phyloP scores from a whole-genome alignment of 2,329 filamentous ascomycete species.

The Fusarium clavum region DNA sequence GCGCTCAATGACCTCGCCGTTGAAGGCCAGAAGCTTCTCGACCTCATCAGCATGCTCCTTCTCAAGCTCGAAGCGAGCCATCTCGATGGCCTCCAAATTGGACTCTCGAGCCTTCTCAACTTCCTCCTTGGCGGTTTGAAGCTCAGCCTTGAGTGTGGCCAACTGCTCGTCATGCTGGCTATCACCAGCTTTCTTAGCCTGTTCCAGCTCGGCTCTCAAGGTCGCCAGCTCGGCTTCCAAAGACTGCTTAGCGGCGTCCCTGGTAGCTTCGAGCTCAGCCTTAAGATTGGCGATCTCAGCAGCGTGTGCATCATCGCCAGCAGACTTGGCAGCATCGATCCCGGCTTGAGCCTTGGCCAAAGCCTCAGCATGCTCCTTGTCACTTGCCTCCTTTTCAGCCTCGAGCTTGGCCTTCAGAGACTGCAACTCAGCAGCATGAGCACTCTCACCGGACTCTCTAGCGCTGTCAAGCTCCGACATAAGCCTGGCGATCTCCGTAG shows the following conservation, averaged over 20 bases:
- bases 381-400: constrained; percentile 57
- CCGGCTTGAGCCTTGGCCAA: constrained; percentile 50
- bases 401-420: constrained; percentile 58
- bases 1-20: constrained; percentile 56
- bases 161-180: constrained; percentile 52
- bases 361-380: constrained; percentile 48
- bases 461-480: constrained; percentile 48
- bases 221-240: constrained; percentile 54
- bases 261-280: constrained; percentile 47
- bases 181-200: constrained; percentile 56
- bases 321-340: constrained; percentile 49
- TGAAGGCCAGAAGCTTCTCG: constrained; percentile 58
- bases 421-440: constrained; percentile 51
- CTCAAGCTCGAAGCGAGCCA: constrained; percentile 59
- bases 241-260: constrained; percentile 48
- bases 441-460: constrained; percentile 49
- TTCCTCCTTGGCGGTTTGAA: constrained; percentile 50
- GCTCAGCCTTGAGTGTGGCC: constrained; percentile 48
- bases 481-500: constrained; percentile 45
- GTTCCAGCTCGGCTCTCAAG: constrained; percentile 56
- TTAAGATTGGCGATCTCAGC: constrained; percentile 49
- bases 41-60: constrained; percentile 60
- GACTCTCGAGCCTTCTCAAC: constrained; percentile 59
- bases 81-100: constrained; percentile 59
- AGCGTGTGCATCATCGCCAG: constrained; percentile 48